A percentile compares a stretch with the other conserved stretches of the same genome.
Evolutionary conservation across 148 eudicot species (phyloP).

Genomic region (Chenopodium formosanum): DNA sequence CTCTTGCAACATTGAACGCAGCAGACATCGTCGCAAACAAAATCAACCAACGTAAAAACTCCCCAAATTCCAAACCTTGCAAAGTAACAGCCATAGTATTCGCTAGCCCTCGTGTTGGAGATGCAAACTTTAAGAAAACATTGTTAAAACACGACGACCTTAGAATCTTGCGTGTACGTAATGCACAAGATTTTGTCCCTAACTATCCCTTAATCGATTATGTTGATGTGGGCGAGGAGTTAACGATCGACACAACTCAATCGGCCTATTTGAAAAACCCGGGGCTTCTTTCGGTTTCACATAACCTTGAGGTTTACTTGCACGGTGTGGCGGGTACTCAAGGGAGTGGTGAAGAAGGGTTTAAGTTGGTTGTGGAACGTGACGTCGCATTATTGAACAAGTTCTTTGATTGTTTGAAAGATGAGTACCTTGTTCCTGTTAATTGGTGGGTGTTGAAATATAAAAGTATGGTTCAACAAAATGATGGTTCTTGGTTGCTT

Average conservation of each 20-base stretch:
- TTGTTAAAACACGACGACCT: constrained; percentile 26
- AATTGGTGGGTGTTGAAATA: constrained; percentile 61
- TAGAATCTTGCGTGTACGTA: constrained; percentile 40
- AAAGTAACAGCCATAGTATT: constrained; percentile 28
- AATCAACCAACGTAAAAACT: constrained; percentile 10
- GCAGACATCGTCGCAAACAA: constrained; percentile 31
- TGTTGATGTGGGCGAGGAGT: constrained; percentile 53
- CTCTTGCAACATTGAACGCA: constrained; percentile 54
- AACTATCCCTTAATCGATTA: constrained; percentile 54
- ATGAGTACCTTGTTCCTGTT: constrained; percentile 52
- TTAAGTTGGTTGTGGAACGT: constrained; percentile 51
- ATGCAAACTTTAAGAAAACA: constrained; percentile 39
- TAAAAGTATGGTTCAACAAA: constrained; percentile 79
- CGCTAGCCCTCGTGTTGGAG: constrained; percentile 71
- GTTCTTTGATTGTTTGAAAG: constrained; percentile 42
- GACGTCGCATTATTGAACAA: constrained; percentile 67
- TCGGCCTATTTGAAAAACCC: constrained; percentile 58
- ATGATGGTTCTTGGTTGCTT: constrained; percentile 69
- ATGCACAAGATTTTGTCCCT: constrained; percentile 55
- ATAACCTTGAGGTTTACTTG: constrained; percentile 65
- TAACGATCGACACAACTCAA: constrained; percentile 44
- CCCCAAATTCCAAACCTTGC: constrained; percentile 14
- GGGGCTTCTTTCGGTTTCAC: constrained; percentile 42
- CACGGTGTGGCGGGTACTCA: constrained; percentile 78
- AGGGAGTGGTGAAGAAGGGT: constrained; percentile 36